Evolutionary conservation across 345 rosid genomes (phyloP).

Genomic region (Eucalyptus microcorys): DNA sequence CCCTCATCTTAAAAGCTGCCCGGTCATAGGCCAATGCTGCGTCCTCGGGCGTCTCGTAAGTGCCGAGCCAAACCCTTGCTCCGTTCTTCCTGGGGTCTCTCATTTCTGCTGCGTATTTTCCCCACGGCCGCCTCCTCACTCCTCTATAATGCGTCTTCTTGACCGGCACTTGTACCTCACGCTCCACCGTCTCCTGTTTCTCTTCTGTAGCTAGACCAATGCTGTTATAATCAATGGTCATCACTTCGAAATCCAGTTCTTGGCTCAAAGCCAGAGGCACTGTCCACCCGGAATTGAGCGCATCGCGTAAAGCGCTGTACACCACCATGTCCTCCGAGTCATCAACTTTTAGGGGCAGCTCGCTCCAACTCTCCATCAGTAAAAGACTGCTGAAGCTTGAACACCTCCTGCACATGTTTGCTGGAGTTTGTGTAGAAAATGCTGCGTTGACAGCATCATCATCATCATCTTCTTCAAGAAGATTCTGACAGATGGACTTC

Average conservation of each 20-base stretch:
- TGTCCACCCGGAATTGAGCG: slow-evolving; percentile 12
- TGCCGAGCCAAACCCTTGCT: slow-evolving; percentile 28
- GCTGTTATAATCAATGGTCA: background rate
- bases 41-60: slow-evolving; percentile 31
- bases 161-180: background rate
- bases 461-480: background rate
- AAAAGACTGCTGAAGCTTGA: slow-evolving; percentile 18
- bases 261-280: background rate
- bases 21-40: slow-evolving; percentile 32
- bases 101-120: slow-evolving; percentile 29
- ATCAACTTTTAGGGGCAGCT: slow-evolving; percentile 12
- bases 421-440: background rate
- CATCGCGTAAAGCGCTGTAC: slow-evolving; percentile 12
- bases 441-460: background rate
- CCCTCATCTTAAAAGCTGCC: slow-evolving; percentile 30
- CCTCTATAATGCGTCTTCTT: slow-evolving; percentile 14
- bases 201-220: background rate
- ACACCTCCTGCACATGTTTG: background rate
- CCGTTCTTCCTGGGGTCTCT: slow-evolving; percentile 32
- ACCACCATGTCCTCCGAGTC: slow-evolving; percentile 28
- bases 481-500: background rate
- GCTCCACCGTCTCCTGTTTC: background rate
- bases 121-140: slow-evolving; percentile 38
- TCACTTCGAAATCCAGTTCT: background rate
- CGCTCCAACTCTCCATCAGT: slow-evolving; percentile 19